Evolutionary conservation across 2,329 filamentous ascomycete species (phyloP), one percentile per base, ranked within the genome.

Genomic region (Fusarium sp.): DNA sequence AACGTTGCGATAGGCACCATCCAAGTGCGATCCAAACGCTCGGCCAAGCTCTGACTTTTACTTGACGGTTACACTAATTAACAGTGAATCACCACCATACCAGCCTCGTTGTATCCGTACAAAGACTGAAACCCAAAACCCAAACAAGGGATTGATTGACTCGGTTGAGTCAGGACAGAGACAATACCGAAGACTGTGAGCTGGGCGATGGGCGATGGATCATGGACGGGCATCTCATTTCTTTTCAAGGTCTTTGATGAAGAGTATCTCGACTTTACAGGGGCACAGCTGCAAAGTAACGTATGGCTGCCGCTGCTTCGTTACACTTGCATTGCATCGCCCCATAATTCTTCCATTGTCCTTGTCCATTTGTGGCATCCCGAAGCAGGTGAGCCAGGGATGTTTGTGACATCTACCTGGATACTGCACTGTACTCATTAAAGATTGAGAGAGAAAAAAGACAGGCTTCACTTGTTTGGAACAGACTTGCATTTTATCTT

Each of bases 331-430:
- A 55, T 47, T 63, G 43, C 50, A 54, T 42, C 9, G 64, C 49
- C 53, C 65, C 65, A 69, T 65, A 49, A 42, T 50, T 66, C n/a
- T 30, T 40, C n/a, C 18, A 57, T 47, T 40, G 49, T 44, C 52
- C 54, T 54, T 65, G 44, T 58, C 68, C 61, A 20, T 51, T 71
- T 71, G 59, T 52, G 68, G 68, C 68, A 69, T 71, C 59, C 68
- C 68, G 68, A 69, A 43, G 44, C 38, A 65, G 43, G 30, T 49
- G 50, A 65, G 46, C 60, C 51, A 66, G 63, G 62, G 52, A 53
- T 38, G 20, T 32, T 50, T 16, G 15, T 22, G 20, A 22, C 18
- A 15, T n/a, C 32, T 25, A 15, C 27, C 20, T 24, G 20, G 20
- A 44, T 24, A 44, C 42, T 44, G 42, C 22, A 16, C 42, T 44